Conservation (phyloP, 305 asterid genomes). For the Solanum chacoense region DNA sequence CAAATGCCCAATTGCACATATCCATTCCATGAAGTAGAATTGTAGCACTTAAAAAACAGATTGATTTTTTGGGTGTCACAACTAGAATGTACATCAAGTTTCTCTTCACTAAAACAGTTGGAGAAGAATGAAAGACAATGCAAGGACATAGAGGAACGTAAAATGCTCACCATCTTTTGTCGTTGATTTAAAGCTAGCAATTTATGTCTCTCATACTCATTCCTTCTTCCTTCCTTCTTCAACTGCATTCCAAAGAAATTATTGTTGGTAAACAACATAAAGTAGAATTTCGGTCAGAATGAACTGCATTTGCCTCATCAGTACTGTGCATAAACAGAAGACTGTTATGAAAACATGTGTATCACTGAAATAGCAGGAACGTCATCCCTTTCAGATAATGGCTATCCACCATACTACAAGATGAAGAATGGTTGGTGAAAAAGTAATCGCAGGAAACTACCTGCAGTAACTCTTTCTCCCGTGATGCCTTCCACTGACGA, state of each 20-base stretch:
- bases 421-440: not conserved
- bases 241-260: constrained; percentile 34
- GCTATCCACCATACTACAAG: not conserved
- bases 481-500: constrained; percentile 94
- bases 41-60: not conserved
- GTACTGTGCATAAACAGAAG: not conserved
- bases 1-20: not conserved
- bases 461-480: constrained; percentile 95
- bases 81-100: not conserved
- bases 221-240: constrained; percentile 96
- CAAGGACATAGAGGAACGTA: not conserved
- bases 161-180: constrained; percentile 77
- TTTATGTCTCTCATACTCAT: constrained; percentile 95
- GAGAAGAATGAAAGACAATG: not conserved
- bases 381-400: not conserved
- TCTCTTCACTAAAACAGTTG: not conserved
- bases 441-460: constrained; percentile 22
- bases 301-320: not conserved
- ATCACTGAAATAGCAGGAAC: not conserved
- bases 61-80: not conserved
- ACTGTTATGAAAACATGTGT: not conserved
- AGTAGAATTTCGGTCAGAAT: constrained; percentile 1
- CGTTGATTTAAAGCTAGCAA: constrained; percentile 95
- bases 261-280: not conserved
- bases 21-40: not conserved